Conservation (phyloP, 2,329 filamentous ascomycete species). For the Xylaria sp. region DNA sequence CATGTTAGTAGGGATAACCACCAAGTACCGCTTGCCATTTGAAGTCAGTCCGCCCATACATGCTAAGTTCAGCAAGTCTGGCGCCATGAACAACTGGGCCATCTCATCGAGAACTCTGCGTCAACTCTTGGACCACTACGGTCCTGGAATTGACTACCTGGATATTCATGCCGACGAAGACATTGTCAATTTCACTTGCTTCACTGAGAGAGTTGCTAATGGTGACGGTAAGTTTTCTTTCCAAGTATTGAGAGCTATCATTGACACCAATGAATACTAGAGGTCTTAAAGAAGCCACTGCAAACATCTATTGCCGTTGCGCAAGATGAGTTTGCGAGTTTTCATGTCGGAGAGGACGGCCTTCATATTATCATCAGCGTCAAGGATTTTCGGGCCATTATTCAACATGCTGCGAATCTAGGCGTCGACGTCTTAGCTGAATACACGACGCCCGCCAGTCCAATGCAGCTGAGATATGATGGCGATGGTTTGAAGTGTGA, state of each 20-base stretch:
- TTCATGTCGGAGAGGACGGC: conserved; percentile 62
- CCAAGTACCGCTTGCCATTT: conserved; percentile 71
- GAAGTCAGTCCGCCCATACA: conserved; percentile 69
- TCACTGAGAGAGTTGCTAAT: conserved; percentile 71
- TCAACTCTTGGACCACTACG: conserved; percentile 75
- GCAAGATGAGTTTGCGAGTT: conserved; percentile 69
- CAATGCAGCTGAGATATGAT: conserved; percentile 67
- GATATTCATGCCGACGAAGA: conserved; percentile 72
- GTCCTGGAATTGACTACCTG: conserved; percentile 72
- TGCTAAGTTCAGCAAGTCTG: conserved; percentile 64
- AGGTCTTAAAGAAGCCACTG: conserved; percentile 72
- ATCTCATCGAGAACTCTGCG: conserved; percentile 66
- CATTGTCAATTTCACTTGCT: conserved; percentile 72
- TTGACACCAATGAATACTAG: conserved; percentile 36
- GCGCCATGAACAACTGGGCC: conserved; percentile 64
- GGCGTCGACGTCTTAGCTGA: conserved; percentile 60
- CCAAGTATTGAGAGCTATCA: not conserved
- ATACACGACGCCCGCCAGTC: conserved; percentile 66
- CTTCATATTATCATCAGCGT: conserved; percentile 76
- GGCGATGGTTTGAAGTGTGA: conserved; percentile 65
- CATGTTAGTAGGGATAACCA: conserved; percentile 56
- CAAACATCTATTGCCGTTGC: conserved; percentile 76
- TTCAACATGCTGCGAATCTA: conserved; percentile 66
- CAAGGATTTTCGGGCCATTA: conserved; percentile 76
- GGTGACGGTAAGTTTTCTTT: conserved; percentile 47